Base-by-base conservation (phyloP, 2,329 filamentous ascomycete genomes). In the Trichoderma atrobrunneum region DNA sequence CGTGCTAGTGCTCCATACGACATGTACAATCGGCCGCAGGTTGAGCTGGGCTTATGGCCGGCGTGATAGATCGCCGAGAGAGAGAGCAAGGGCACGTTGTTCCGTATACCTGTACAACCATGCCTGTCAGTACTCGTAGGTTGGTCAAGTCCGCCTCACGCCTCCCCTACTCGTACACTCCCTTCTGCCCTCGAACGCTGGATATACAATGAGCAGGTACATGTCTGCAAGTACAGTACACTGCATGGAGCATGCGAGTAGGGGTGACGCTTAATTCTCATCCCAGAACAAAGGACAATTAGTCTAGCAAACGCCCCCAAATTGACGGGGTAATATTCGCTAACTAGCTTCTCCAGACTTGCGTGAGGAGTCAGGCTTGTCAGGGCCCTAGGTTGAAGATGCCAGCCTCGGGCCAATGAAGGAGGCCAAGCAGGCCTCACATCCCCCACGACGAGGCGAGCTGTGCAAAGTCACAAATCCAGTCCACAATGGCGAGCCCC, bases 31-130 rank as follows among this genome's bases (percentile, higher is more conserved):
- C 65, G 65, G 65, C 65, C 54, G 65, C 65, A 59, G 59, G 43
- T 59, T 68, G 65, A 68, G 54, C 54, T 68, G 36, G 21, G 65
- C 65, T 60, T 69, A 69, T 61, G 66, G 56, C 56, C 66, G 66
- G 66, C 24, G 56, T 24, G 16, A 36, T 32, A 59, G 32, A 48
- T 48, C 54, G 34, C 36, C 34, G 65, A 59, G 32, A 39, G 34
- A 39, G 34, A 14, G 5, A 14, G 11, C 34, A 26, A 59, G 51
- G 64, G 64, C 54, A 34, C 21, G 54, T 59, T 59, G 32, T 54
- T 68, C 65, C 54, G 54, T 30, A 68, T 39, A 48, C 65, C 34
- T 68, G 34, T 39, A 21, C 43, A 11, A 12, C 26, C 36, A 68
- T 39, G 64, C 24, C 51, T 68, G 51, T 28, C 30, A 59, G 65